Base-by-base conservation (phyloP, 2,329 filamentous ascomycete species). In the Xylariaceae sp. region DNA sequence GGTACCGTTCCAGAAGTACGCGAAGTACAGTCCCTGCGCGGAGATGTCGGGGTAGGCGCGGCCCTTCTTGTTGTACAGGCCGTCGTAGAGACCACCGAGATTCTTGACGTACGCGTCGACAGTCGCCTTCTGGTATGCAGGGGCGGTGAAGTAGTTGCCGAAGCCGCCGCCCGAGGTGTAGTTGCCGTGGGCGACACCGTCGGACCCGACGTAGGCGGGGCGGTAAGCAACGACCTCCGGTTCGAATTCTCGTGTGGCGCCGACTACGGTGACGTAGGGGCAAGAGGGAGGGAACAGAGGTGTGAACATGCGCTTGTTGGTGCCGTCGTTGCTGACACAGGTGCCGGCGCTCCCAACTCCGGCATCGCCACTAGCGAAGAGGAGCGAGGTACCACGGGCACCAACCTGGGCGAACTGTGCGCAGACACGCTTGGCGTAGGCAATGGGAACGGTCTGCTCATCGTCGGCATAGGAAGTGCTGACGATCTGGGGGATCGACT, bases 381-480 rank as follows among this genome's bases (percentile, higher is more conserved):
- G 61, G 7, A 83, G 61, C 1, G 77, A 74, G 1, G 76, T 76
- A 10, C 81, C 81, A 5, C 81, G 74, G 7, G 71, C 75, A 2
- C 80, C 70, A 4, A 84, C 71, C 50, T 81, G 72, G 9, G 78
- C 79, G 51, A 83, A 76, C 54, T 78, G 64, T 42, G 74, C 68
- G 64, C 81, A 84, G 4, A 82, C 78, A 16, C 74, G 73, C 48
- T 69, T 62, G 0, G 81, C 81, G 54, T 83, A 84, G 1, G 71
- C 67, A 6, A 55, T 56, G 2, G 80, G 80, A 0, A 84, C 78
- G 0, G 75, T 74, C 45, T 79, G 71, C 67, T 84, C 81, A 56
- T 83, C 77, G 58, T 84, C 81, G 13, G 75, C 78, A 61, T 84
- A 85, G 13, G 79, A 82, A 17, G 82, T 75, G 43, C 77, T 78